These are phyloP conservation scores for Rhododendron simsii DNA, from an alignment of 148 eudicot genomes.

Conservation along the genomic window DNA sequence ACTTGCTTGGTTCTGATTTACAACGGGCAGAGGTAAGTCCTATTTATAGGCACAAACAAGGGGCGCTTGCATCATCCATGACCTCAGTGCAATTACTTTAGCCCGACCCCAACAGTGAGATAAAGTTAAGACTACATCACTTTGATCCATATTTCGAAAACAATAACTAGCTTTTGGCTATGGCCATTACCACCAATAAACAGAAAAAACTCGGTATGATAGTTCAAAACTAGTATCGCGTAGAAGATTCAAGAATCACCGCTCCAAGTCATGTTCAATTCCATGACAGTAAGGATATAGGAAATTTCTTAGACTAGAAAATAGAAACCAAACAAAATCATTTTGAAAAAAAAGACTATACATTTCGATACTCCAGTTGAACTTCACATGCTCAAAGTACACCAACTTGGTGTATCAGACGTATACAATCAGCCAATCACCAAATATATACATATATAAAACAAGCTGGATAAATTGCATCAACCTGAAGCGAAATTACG, in stretches of 20 bases:
- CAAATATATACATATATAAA: background rate
- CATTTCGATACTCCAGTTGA: background rate
- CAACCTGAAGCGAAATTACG: background rate
- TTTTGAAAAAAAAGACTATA: background rate
- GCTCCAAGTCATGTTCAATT: background rate
- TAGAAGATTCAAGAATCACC: background rate
- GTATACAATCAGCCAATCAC: background rate
- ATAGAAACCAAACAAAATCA: conserved; percentile 14
- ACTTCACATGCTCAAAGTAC: conserved; percentile 21
- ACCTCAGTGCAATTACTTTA: too few species aligned
- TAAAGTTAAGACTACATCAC: background rate
- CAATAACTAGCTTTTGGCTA: background rate
- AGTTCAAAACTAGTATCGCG: background rate
- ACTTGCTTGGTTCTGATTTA: too few species aligned
- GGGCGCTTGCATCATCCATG: too few species aligned
- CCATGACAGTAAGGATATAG: background rate
- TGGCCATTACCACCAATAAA: background rate
- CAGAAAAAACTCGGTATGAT: background rate
- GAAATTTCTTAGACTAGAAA: background rate
- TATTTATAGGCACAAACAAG: too few species aligned
- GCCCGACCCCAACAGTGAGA: background rate
- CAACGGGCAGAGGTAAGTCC: too few species aligned
- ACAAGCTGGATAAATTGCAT: background rate
- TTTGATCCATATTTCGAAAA: background rate
- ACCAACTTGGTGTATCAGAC: background rate